Evolutionary conservation across 2,329 filamentous ascomycete species (phyloP).

Genomic region (Fusarium graminum): DNA sequence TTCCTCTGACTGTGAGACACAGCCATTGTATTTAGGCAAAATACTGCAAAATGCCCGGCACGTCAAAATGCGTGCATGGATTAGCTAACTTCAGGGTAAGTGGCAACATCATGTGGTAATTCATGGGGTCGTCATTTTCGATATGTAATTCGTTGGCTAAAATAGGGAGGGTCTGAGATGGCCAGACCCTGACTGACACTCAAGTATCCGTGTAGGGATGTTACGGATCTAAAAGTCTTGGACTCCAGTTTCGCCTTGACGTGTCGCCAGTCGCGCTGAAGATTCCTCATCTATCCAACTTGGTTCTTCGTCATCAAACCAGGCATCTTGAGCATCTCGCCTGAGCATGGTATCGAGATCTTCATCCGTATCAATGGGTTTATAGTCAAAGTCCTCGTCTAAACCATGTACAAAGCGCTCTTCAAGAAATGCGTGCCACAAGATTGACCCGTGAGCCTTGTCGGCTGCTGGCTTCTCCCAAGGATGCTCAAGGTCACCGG

Average conservation of each 20-base stretch:
- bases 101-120: constrained; percentile 7
- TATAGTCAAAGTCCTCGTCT: constrained; percentile 85
- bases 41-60: constrained; percentile 4
- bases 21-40: constrained; percentile 28
- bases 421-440: constrained; percentile 80
- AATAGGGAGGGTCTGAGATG: constrained; percentile 18
- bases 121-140: constrained; percentile 14
- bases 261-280: constrained; percentile 23
- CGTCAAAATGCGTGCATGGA: not conserved
- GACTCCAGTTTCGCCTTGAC: constrained; percentile 74
- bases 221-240: constrained; percentile 72
- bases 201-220: not conserved
- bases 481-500: constrained; percentile 54
- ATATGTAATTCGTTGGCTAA: constrained; percentile 32
- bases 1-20: constrained; percentile 10
- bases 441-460: constrained; percentile 74
- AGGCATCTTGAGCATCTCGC: constrained; percentile 77
- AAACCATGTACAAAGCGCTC: constrained; percentile 80
- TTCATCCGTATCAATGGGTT: constrained; percentile 76
- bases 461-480: constrained; percentile 51
- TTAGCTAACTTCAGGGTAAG: constrained; percentile 26
- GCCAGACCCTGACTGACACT: not conserved
- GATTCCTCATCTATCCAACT: constrained; percentile 67
- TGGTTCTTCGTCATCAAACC: constrained; percentile 84
- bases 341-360: constrained; percentile 74